Evolutionary conservation across 2,329 filamentous ascomycete genomes (phyloP), one percentile per base, ranked within the genome.

Genomic region (Colletotrichum costaricense): DNA sequence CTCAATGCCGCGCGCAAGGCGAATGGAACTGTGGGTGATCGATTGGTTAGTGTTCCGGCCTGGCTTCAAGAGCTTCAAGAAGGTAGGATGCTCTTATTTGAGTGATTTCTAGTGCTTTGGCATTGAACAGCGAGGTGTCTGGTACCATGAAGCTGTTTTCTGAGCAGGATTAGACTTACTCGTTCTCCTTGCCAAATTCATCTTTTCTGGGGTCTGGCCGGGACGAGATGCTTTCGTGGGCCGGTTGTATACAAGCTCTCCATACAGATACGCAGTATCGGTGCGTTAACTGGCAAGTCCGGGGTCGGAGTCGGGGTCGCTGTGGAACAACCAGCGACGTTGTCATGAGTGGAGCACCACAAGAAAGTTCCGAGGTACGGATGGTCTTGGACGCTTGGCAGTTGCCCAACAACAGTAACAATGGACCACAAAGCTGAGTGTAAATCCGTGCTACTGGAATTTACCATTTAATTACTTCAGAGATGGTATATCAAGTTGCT

Each of bases 21-120:
- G 46, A 46, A 19, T 9, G 55, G 28, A 28, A 59, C 71, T 73
- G 62, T 46, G 30, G 58, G 46, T 57, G 28, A 22, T 24, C 67
- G 42, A 49, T 70, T 60, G 56, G 54, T 70, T 42, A 70, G 56
- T 62, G 67, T 33, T 59, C 59, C 70, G 70, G 63, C 5, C 55
- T 55, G 59, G 54, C 42, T 72, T 55, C 33, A 24, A 72, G n/a
- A 33, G n/a, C 12, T 52, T 35, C 0, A 0, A 5, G 49, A 42
- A 30, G 38, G n/a, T 24, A 12, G 11, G n/a, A 63, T 33, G 52
- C n/a, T n/a, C 42, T 30, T 28, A 11, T 38, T 24, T 38, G 30
- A 7, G 63, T 46, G 16, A 33, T 2, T 57, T 12, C 16, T 12
- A 24, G 24, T 19, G 28, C 16, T 30, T 30, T 6, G 9, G 30